phyloP scores from a whole-genome alignment of 2,329 filamentous ascomycete genomes.

The Diaporthe aspalathi region DNA sequence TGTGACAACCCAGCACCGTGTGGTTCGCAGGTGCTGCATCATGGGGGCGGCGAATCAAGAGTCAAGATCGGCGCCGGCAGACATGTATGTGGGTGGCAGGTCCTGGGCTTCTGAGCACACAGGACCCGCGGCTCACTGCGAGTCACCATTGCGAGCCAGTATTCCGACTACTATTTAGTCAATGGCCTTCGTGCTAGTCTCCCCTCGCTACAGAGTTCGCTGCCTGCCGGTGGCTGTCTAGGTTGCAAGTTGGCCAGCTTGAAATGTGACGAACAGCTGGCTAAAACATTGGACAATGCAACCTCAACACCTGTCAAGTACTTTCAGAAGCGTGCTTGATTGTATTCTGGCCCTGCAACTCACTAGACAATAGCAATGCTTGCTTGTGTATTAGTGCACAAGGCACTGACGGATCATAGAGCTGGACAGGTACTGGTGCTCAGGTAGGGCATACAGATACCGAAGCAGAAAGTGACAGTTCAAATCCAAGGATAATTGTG shows the following conservation, averaged over 20 bases:
- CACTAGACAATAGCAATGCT: too few species aligned
- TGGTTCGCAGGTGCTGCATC: not conserved
- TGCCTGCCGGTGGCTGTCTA: not conserved
- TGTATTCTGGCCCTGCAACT: too few species aligned
- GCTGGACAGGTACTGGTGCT: too few species aligned
- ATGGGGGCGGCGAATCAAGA: not conserved
- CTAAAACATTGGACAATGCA: not conserved
- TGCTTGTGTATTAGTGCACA: too few species aligned
- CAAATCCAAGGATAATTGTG: not conserved
- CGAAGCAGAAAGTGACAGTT: not conserved
- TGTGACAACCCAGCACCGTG: conserved; percentile 15
- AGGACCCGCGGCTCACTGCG: not conserved
- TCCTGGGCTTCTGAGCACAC: not conserved
- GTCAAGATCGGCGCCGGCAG: conserved; percentile 3
- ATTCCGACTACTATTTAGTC: too few species aligned
- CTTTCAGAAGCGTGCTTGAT: too few species aligned
- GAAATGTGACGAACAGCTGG: not conserved
- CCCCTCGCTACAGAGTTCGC: not conserved
- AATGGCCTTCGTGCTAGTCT: not conserved
- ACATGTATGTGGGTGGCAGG: conserved; percentile 26
- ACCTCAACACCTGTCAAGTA: too few species aligned
- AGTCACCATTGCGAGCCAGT: not conserved
- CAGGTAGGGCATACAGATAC: not conserved
- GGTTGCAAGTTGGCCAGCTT: not conserved
- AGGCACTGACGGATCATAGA: not conserved